A percentile compares a stretch with the other conserved stretches of the same genome.
Conservation (phyloP, 768 basidiomycete genomes). For the Auricularia auricula-judae region DNA sequence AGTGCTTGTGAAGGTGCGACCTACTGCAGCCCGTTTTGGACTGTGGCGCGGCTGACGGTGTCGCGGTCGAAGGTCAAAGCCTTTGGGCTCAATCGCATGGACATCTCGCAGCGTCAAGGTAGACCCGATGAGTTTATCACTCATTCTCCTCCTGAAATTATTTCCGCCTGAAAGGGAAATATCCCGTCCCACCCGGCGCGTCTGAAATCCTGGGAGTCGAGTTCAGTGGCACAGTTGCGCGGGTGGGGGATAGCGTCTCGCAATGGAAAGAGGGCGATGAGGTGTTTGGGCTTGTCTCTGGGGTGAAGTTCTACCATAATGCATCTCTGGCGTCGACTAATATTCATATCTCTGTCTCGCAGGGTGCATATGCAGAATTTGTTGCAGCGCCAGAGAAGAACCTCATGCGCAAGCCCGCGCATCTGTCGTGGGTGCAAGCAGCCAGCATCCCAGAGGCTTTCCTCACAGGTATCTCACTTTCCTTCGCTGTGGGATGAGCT, state of each 20-base stretch:
- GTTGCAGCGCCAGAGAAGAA: constrained; percentile 55
- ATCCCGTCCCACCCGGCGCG: constrained; percentile 67
- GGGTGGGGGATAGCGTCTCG: constrained; percentile 39
- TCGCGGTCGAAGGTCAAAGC: constrained; percentile 44
- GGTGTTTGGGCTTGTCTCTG: constrained; percentile 68
- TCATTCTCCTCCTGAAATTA: not conserved
- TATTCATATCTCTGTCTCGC: not conserved
- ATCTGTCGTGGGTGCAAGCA: constrained; percentile 74
- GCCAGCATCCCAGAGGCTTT: constrained; percentile 84
- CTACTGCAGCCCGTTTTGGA: not conserved
- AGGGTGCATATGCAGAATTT: constrained; percentile 91
- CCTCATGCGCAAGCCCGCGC: constrained; percentile 60
- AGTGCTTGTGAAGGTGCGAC: constrained; percentile 68
- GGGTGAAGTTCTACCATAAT: constrained; percentile 39
- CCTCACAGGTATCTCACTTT: constrained; percentile 53
- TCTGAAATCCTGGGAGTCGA: constrained; percentile 77
- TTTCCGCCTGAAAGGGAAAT: constrained; percentile 21
- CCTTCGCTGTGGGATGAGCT: not conserved
- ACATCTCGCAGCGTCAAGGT: constrained; percentile 61
- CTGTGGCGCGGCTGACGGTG: not conserved
- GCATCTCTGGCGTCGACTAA: not conserved
- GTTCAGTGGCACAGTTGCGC: constrained; percentile 59
- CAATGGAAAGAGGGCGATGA: constrained; percentile 56
- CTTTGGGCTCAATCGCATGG: constrained; percentile 88
- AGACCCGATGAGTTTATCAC: constrained; percentile 2